phyloP scores from a whole-genome alignment of 2,329 filamentous ascomycete genomes.

The Paecilomyces variotii region DNA sequence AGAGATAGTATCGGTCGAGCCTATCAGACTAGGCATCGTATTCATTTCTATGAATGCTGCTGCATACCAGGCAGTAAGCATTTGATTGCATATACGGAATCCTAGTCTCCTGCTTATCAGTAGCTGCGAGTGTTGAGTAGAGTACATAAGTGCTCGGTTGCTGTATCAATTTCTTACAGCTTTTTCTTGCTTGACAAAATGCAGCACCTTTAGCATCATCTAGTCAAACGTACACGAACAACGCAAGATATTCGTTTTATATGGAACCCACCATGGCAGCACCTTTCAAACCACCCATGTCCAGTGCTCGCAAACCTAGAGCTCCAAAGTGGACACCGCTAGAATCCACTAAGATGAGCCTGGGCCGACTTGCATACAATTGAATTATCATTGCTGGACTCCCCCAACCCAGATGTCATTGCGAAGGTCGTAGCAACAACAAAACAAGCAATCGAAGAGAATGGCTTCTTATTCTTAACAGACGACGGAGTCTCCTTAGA shows the following conservation, averaged over 20 bases:
- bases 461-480: conserved; percentile 42
- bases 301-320: conserved; percentile 34
- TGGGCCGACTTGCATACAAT: conserved; percentile 38
- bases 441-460: conserved; percentile 36
- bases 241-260: background rate
- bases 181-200: too few relatives aligned
- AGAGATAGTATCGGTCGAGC: too few relatives aligned
- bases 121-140: background rate
- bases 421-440: conserved; percentile 37
- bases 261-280: conserved; percentile 19
- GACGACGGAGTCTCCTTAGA: conserved; percentile 45
- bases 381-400: conserved; percentile 38
- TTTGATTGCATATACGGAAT: background rate
- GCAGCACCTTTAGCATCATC: too few relatives aligned
- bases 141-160: background rate
- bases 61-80: background rate
- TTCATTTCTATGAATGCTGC: too few relatives aligned
- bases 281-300: conserved; percentile 34
- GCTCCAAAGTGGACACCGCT: conserved; percentile 40
- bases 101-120: background rate
- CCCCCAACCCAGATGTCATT: conserved; percentile 35
- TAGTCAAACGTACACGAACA: too few relatives aligned
- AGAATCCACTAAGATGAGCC: conserved; percentile 36
- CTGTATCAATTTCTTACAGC: background rate
- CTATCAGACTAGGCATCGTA: too few relatives aligned